Conservation (phyloP, 306 rosid species). For the Sicyos edulis region DNA sequence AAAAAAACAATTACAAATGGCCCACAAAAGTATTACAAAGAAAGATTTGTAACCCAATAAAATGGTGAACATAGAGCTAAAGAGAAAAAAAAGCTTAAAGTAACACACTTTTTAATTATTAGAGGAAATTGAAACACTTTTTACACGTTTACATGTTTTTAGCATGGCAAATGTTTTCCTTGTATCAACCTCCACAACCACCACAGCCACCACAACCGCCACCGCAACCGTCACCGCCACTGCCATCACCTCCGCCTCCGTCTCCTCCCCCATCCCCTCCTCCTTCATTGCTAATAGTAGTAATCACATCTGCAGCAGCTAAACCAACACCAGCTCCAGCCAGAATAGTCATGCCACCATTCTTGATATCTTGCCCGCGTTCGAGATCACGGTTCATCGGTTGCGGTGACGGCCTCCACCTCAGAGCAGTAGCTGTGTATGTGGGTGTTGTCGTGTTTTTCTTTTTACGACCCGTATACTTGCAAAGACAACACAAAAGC, state of each 20-base stretch:
- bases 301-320: conserved; percentile 18
- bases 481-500: conserved; percentile 12
- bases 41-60: no score
- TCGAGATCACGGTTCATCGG: neutral
- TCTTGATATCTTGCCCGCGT: conserved; percentile 12
- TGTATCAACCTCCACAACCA: neutral
- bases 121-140: neutral
- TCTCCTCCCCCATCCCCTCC: neutral
- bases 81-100: neutral
- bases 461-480: neutral
- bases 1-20: no score
- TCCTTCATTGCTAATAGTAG: neutral
- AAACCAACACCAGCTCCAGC: conserved; percentile 26
- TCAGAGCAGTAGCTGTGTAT: neutral
- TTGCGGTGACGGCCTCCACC: neutral
- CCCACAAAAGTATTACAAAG: no score
- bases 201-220: neutral
- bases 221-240: neutral
- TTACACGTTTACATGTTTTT: neutral
- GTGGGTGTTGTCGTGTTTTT: neutral
- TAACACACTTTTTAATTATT: neutral
- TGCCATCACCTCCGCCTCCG: neutral
- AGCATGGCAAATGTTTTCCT: neutral
- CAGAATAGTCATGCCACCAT: conserved; percentile 28
- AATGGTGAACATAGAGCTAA: neutral